Evolutionary conservation across 2,329 filamentous ascomycete species (phyloP), one percentile per base, ranked within the genome.

Genomic region (Lachnellula occidentalis): DNA sequence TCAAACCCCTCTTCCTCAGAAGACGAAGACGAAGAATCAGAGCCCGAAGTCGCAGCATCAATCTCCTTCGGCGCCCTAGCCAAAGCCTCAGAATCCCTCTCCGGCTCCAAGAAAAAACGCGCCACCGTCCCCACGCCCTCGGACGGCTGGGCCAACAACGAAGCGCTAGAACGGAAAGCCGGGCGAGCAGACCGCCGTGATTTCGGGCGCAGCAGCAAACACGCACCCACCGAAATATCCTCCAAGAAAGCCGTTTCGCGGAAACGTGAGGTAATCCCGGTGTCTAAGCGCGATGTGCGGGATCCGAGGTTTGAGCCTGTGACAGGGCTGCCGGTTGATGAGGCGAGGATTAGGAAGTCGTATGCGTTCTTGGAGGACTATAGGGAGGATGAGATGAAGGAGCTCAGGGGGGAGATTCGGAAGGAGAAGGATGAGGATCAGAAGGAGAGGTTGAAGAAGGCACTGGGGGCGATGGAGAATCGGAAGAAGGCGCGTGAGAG

Each of bases 291-390:
- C 1, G 71, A 76, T 42, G 63, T 77, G 19, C 86, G 92, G 52
- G 94, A 99, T 71, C 94, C 94, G 17, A 87, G 94, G 49, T 99
- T 99, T 74, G 90, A 94, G 59, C 79, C 85, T 0, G 69, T 85
- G 12, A 71, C 78, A 39, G 77, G 82, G 22, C 72, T 5, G 24
- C 24, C 70, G 15, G 70, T 76, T 21, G 82, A 88, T 67, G 81
- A 80, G 67, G 72, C 74, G 48, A 81, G 80, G 60, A 72, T 85
- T 34, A 80, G 80, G 56, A 85, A 83, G 62, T 88, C 90, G 34
- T 99, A 99, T 73, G 78, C 84, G 2, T 99, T 99, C 74, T 75
- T 99, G 50, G 83, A 92, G 64, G 86, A 90, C 58, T 97, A 97
- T 74, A 84, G 89, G 56, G 84, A 85, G 21, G 78, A 80, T n/a